phyloP scores from a whole-genome alignment of 768 basidiomycete genomes.

The Collybia sordida region DNA sequence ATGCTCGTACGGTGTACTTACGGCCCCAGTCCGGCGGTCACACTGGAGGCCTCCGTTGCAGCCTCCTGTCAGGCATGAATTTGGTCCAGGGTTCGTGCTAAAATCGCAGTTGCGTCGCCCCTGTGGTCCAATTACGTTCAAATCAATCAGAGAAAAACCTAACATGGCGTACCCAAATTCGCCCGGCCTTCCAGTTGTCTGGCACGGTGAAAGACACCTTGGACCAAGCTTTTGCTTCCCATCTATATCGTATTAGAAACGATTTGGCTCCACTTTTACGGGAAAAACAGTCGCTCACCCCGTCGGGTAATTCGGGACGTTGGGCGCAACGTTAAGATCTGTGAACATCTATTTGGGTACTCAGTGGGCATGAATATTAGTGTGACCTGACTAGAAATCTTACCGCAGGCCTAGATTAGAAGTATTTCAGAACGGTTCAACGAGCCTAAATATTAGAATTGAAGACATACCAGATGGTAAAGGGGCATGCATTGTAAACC shows the following conservation, averaged over 20 bases:
- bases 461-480: slow-evolving; percentile 58
- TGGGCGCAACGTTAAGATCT: slow-evolving; percentile 3
- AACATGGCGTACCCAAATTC: slow-evolving; percentile 9
- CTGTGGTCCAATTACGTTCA: slow-evolving; percentile 29
- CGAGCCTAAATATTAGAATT: not conserved
- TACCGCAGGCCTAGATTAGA: slow-evolving; percentile 31
- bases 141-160: not conserved
- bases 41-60: slow-evolving; percentile 68
- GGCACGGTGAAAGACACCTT: slow-evolving; percentile 9
- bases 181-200: slow-evolving; percentile 12
- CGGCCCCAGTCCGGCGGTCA: slow-evolving; percentile 45
- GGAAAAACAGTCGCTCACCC: slow-evolving; percentile 4
- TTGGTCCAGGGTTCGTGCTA: slow-evolving; percentile 43
- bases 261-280: no score
- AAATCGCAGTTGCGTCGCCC: slow-evolving; percentile 64
- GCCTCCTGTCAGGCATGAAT: slow-evolving; percentile 60
- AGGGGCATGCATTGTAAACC: slow-evolving; percentile 59
- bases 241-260: not conserved
- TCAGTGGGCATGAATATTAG: not conserved
- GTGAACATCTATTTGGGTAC: slow-evolving; percentile 7
- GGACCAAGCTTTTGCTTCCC: slow-evolving; percentile 9
- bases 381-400: not conserved
- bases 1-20: slow-evolving; percentile 15
- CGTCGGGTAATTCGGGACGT: slow-evolving; percentile 3
- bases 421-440: not conserved